These are phyloP conservation scores for Talinum fruticosum DNA, from an alignment of 148 eudicot species.

Conservation along the genomic window DNA sequence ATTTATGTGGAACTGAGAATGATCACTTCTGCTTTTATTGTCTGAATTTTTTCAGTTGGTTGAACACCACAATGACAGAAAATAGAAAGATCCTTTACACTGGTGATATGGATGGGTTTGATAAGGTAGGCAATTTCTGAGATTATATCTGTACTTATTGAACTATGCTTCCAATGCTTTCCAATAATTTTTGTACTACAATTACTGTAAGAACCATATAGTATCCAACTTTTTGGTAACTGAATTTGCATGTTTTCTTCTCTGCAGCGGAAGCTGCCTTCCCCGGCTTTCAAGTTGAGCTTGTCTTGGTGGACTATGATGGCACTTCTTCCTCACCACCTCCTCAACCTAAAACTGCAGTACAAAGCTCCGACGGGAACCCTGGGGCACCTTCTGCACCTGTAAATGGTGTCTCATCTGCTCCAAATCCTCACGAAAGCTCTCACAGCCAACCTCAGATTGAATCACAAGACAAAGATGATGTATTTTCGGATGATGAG, in stretches of 20 bases:
- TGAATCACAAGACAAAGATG: slow-evolving; percentile 52
- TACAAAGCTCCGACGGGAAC: slow-evolving; percentile 39
- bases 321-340: slow-evolving; percentile 39
- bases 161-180: neutral
- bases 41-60: slow-evolving; percentile 61
- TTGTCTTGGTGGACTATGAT: slow-evolving; percentile 83
- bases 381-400: slow-evolving; percentile 35
- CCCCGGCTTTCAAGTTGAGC: slow-evolving; percentile 98
- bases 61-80: slow-evolving; percentile 94
- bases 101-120: slow-evolving; percentile 87
- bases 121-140: slow-evolving; percentile 56
- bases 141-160: neutral
- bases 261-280: slow-evolving; percentile 85
- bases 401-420: slow-evolving; percentile 30
- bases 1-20: neutral
- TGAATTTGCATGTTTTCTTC: slow-evolving; percentile 2
- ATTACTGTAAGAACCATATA: too few relatives aligned
- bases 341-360: slow-evolving; percentile 36
- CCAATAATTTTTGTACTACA: neutral
- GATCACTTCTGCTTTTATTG: neutral
- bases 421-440: slow-evolving; percentile 32
- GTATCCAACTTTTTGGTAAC: neutral
- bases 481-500: slow-evolving; percentile 83
- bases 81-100: slow-evolving; percentile 78
- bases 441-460: slow-evolving; percentile 29